phyloP scores from a whole-genome alignment of 495 filamentous ascomycete genomes.

The Aeminium ludgeri region DNA sequence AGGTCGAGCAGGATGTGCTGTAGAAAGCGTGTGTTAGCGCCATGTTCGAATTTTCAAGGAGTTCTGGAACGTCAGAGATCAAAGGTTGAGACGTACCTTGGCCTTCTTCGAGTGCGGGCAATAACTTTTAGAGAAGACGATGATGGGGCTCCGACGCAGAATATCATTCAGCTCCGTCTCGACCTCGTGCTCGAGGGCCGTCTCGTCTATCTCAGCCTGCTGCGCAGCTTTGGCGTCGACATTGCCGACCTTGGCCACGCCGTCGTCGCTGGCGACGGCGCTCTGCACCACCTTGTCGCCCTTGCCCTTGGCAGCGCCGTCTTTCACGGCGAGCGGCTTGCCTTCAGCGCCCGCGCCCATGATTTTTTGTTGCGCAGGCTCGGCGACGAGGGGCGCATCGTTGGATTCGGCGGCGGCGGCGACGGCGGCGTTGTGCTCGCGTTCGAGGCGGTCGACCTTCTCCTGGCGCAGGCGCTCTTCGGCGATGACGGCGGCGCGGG shows the following conservation, averaged over 20 bases:
- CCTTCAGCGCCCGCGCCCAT: not conserved
- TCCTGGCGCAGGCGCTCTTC: constrained; percentile 18
- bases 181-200: constrained; percentile 35
- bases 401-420: constrained; percentile 3
- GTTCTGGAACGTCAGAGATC: too few relatives aligned
- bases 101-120: constrained; percentile 72
- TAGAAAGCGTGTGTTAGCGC: not conserved
- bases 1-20: constrained; percentile 50
- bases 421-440: constrained; percentile 12
- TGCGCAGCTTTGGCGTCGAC: constrained; percentile 6
- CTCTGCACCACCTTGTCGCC: constrained; percentile 23
- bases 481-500: constrained; percentile 22
- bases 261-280: constrained; percentile 15
- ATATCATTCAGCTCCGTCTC: constrained; percentile 55
- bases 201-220: constrained; percentile 25
- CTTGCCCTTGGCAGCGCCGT: constrained; percentile 13
- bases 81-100: constrained; percentile 38
- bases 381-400: too few relatives aligned
- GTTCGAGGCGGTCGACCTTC: constrained; percentile 10
- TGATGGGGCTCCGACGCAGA: constrained; percentile 65
- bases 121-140: constrained; percentile 90
- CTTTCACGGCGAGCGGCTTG: too few relatives aligned
- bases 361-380: too few relatives aligned
- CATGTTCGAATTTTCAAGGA: too few relatives aligned
- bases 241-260: constrained; percentile 21